Evolutionary conservation across 108 stramenopile genomes (phyloP), one percentile per base, ranked within the genome.

Genomic region (Stephanodiscus triporus): DNA sequence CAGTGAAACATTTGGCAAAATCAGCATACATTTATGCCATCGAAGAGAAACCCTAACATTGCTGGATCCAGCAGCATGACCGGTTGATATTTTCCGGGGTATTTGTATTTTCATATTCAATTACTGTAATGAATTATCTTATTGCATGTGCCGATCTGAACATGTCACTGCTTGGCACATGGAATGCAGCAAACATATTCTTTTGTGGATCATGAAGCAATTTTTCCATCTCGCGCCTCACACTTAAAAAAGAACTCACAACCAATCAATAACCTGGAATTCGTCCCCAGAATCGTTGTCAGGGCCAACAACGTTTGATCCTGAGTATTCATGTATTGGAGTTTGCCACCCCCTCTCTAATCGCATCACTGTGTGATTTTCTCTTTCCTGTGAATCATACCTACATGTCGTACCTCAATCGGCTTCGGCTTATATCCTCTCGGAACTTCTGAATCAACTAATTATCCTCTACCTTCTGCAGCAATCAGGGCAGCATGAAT

Each of bases 51-150:
- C 30, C 16, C 29, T 16, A 4, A 36, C 36, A 36, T 4, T 36
- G 36, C 32, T 9, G n/a, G 32, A 17, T 20, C 32, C 30, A 59
- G 58, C 16, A 5, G 2, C 6, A 10, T 22, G 36, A 6, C 36
- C 6, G 36, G 34, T 53, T n/a, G n/a, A n/a, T n/a, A n/a, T n/a
- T n/a, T n/a, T n/a, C n/a, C n/a, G n/a, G n/a, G n/a, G n/a, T 27
- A 53, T 55, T 20, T 69, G 23, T 69, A 69, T 69, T 56, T 68
- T 53, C 68, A 56, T 69, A 55, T 23, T 69, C 26, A 30, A 14
- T 19, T 37, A 40, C 17, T 55, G n/a, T 5, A n/a, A 45, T 70
- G 40, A 70, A 55, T 70, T 24, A 48, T 71, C 20, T 40, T 30
- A 45, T 49, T 67, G 29, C 66, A 27, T 50, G 53, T 67, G 49